Conservation (phyloP, 2,329 filamentous ascomycete species). For the Fonsecaea pedrosoi region DNA sequence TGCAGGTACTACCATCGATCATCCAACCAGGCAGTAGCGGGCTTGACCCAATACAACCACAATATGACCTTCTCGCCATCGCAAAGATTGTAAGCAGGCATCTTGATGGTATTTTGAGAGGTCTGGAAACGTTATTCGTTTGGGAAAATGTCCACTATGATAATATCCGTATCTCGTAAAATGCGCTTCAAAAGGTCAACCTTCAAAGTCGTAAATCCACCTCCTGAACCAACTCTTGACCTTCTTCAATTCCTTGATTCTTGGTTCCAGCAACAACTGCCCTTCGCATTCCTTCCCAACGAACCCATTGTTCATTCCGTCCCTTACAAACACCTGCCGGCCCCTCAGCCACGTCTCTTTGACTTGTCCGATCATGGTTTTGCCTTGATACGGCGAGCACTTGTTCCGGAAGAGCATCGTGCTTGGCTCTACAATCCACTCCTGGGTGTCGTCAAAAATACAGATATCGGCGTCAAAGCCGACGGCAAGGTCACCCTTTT, state of each 20-base stretch:
- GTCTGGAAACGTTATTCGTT: no score
- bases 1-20: no score
- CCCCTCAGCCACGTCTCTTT: constrained; percentile 86
- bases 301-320: constrained; percentile 57
- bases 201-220: constrained; percentile 37
- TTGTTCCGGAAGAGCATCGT: constrained; percentile 96
- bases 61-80: no score
- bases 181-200: constrained; percentile 1
- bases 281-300: constrained; percentile 46
- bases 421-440: constrained; percentile 74
- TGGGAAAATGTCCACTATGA: background rate
- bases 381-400: constrained; percentile 87
- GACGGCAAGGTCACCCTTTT: constrained; percentile 79
- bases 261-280: constrained; percentile 49
- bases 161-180: background rate
- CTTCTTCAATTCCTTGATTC: constrained; percentile 36
- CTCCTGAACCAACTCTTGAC: constrained; percentile 36
- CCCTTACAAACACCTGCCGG: constrained; percentile 72
- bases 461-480: constrained; percentile 91
- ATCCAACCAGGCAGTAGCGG: no score
- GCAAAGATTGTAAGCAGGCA: no score
- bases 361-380: constrained; percentile 77
- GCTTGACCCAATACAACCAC: no score
- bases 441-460: constrained; percentile 84
- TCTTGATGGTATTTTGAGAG: no score